Evolutionary conservation across 83 land plant species (phyloP), one percentile per base, ranked within the genome.

Genomic region (Picea mariana): DNA sequence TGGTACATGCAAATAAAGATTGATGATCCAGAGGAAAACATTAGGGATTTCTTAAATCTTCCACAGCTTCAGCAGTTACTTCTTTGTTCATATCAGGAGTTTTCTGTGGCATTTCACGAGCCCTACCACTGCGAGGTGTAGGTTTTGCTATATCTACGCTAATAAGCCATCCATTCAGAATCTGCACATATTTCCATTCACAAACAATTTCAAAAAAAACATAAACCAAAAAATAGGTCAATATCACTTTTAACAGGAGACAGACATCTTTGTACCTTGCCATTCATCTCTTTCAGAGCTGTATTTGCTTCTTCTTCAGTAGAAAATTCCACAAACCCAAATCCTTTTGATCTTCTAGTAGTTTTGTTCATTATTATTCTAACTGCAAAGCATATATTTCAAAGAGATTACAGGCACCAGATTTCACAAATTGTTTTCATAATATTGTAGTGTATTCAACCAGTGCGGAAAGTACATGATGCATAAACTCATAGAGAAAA

Each of bases 201-300:
- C 55, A 44, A 44, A 4, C 21, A 62, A 62, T 63, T 6, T 23
- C 9, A 63, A 1, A 9, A 18, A 63, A 21, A 23, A 23, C n/a
- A 63, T n/a, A 6, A 20, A 63, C n/a, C 23, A 20, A 20, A 20
- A 63, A 21, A 23, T 24, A 20, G 24, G 24, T 20, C 23, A 63
- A 63, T 63, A 63, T 23, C 66, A 63, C 9, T 63, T 20, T 20
- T 63, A 8, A 20, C 24, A 23, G 6, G 7, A 18, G 8, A 63
- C 23, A 23, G 21, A 63, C n/a, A 18, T 21, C 23, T 4, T 63
- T 23, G 42, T 69, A 87, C 94, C 90, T 92, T 92, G 64, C 91
- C 94, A 79, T 92, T 92, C 94, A 92, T 92, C 79, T 92, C 94
- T 81, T 85, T 86, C 79, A 92, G 87, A 55, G 94, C 94, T 18